phyloP scores from a whole-genome alignment of 163 green algal species.

The Trebouxiophyceae sp. region DNA sequence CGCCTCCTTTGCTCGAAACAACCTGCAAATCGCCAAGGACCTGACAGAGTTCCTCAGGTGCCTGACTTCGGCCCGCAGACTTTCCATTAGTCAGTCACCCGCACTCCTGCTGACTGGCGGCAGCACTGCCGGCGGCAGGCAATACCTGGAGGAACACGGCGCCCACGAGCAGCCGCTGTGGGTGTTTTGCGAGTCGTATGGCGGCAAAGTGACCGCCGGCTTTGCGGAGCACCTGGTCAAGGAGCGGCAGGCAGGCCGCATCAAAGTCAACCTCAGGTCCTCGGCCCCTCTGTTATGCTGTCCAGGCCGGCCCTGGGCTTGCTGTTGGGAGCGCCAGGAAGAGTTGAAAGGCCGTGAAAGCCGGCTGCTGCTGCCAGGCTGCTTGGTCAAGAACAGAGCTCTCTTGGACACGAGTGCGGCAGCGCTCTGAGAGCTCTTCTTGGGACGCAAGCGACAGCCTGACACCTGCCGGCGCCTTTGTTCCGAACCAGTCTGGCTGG shows the following conservation, averaged over 20 bases:
- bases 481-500: no score
- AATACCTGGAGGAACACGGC: neutral
- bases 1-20: constrained; percentile 10
- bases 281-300: neutral
- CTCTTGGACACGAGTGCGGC: no score
- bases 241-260: neutral
- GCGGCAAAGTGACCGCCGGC: constrained; percentile 16
- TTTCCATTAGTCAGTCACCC: no score
- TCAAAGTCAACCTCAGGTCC: constrained; percentile 17
- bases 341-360: no score
- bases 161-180: neutral
- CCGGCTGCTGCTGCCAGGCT: no score
- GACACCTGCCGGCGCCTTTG: no score
- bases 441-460: no score
- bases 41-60: constrained; percentile 2
- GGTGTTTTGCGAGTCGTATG: constrained; percentile 15
- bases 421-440: no score
- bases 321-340: no score
- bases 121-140: neutral
- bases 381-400: no score
- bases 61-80: no score
- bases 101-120: no score
- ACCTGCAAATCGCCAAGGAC: constrained; percentile 11
- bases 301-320: neutral
- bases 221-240: constrained; percentile 11